Evolutionary conservation across 495 filamentous ascomycete species (phyloP).

Genomic region (Penicillium cinerascens): DNA sequence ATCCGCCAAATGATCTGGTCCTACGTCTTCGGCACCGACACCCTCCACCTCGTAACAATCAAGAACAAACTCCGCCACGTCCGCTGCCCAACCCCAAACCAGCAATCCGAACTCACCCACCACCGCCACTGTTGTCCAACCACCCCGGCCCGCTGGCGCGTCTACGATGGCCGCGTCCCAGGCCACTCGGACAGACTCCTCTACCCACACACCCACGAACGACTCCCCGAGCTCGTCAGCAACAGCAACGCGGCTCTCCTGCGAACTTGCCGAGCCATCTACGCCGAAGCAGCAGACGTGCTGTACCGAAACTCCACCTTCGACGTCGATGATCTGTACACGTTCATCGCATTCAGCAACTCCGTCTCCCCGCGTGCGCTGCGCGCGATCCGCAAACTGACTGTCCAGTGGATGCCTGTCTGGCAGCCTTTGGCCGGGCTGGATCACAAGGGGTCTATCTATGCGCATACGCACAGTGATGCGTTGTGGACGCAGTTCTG

Average conservation of each 20-base stretch:
- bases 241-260: conserved; percentile 29
- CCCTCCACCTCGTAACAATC: conserved; percentile 40
- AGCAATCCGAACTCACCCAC: conserved; percentile 20
- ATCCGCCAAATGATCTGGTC: conserved; percentile 54
- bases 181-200: conserved; percentile 28
- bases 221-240: conserved; percentile 26
- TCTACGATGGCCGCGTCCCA: conserved; percentile 14
- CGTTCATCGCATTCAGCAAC: conserved; percentile 36
- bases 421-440: conserved; percentile 37
- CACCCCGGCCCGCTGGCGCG: conserved; percentile 39
- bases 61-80: conserved; percentile 43
- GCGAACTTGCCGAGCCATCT: conserved; percentile 39
- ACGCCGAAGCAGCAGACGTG: conserved; percentile 34
- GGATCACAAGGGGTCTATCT: conserved; percentile 34
- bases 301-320: conserved; percentile 32
- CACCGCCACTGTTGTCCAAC: conserved; percentile 40
- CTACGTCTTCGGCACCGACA: conserved; percentile 47
- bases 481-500: conserved; percentile 37
- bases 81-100: conserved; percentile 20
- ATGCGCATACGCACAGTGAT: conserved; percentile 42
- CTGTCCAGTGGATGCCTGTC: conserved; percentile 38
- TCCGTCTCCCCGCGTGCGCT: conserved; percentile 18
- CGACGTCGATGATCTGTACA: conserved; percentile 43
- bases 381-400: conserved; percentile 19
- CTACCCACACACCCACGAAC: conserved; percentile 39